phyloP scores from a whole-genome alignment of 2,329 filamentous ascomycete species.

The Bipolaris sorokiniana region DNA sequence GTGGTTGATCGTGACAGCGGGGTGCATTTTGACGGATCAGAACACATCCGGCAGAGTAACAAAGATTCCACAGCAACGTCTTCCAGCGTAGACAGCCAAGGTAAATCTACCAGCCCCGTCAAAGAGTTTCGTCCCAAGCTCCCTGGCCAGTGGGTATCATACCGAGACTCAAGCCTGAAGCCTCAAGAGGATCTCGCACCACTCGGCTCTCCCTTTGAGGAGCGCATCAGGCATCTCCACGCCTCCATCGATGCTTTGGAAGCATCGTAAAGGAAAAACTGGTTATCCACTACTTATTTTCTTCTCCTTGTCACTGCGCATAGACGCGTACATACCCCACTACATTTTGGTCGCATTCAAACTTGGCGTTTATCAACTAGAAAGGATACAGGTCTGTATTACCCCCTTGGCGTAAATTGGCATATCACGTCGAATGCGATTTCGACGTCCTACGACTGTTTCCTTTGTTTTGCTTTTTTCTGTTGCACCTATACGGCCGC shows the following conservation, averaged over 20 bases:
- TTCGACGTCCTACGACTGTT: slow-evolving; percentile 42
- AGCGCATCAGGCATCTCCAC: slow-evolving; percentile 33
- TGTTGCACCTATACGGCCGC: slow-evolving; percentile 4
- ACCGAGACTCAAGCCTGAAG: slow-evolving; percentile 7
- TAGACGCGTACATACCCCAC: background rate
- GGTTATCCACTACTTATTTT: background rate
- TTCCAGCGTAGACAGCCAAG: background rate
- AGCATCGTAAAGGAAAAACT: slow-evolving; percentile 15
- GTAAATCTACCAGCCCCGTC: slow-evolving; percentile 7
- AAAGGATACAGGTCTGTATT: slow-evolving; percentile 2
- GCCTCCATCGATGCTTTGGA: slow-evolving; percentile 30
- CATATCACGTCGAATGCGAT: slow-evolving; percentile 41
- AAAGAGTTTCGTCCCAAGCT: slow-evolving; percentile 17
- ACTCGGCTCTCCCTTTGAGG: slow-evolving; percentile 39
- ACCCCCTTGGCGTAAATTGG: slow-evolving; percentile 32
- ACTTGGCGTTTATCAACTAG: slow-evolving; percentile 6
- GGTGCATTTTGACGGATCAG: slow-evolving; percentile 42
- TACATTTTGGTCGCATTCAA: background rate
- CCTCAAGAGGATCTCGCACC: slow-evolving; percentile 23
- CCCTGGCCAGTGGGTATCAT: slow-evolving; percentile 20
- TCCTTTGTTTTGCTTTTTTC: slow-evolving; percentile 30
- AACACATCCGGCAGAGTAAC: slow-evolving; percentile 24
- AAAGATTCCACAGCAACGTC: slow-evolving; percentile 7
- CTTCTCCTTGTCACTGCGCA: slow-evolving; percentile 19
- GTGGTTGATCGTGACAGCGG: slow-evolving; percentile 49